A percentile compares a stretch with the other conserved stretches of the same genome.
phyloP scores from a whole-genome alignment of 352 stramenopile species.

The Phytopythium oedochilum region DNA sequence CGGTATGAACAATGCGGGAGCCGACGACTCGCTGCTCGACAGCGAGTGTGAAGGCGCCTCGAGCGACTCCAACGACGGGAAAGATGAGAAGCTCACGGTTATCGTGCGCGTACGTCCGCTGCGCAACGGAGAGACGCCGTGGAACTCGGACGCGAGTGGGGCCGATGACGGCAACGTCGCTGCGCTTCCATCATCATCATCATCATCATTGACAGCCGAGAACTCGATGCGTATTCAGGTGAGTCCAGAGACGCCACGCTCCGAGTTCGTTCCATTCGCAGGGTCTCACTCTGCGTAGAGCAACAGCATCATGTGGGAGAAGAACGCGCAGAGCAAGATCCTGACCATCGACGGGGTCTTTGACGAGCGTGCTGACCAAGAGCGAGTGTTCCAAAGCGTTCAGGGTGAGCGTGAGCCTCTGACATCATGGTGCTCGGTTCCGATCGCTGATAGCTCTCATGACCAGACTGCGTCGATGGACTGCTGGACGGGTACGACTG shows the following conservation, averaged over 20 bases:
- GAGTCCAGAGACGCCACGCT: not conserved
- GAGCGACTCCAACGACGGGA: not conserved
- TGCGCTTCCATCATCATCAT: not conserved
- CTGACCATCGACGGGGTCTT: slow-evolving; percentile 54
- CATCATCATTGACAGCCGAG: not conserved
- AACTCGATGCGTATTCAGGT: slow-evolving; percentile 36
- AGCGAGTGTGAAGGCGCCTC: not conserved
- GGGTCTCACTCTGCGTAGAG: slow-evolving; percentile 10
- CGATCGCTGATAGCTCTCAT: not conserved
- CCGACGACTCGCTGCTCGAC: not conserved
- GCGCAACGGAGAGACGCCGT: slow-evolving; percentile 43
- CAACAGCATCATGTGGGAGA: slow-evolving; percentile 55
- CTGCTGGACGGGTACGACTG: slow-evolving; percentile 65
- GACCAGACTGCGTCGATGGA: slow-evolving; percentile 48
- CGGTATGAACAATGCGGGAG: not conserved
- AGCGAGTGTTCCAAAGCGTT: slow-evolving; percentile 45
- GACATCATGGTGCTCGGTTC: not conserved
- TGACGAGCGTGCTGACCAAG: slow-evolving; percentile 23
- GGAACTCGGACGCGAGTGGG: slow-evolving; percentile 4
- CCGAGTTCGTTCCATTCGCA: not conserved
- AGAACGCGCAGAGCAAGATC: slow-evolving; percentile 59
- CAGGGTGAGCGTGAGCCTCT: slow-evolving; percentile 22
- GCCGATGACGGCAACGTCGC: not conserved
- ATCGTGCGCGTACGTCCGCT: slow-evolving; percentile 53
- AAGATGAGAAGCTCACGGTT: slow-evolving; percentile 59